Base-by-base conservation (phyloP, 164 flowering plant genomes). In the Umbilicus rupestris region DNA sequence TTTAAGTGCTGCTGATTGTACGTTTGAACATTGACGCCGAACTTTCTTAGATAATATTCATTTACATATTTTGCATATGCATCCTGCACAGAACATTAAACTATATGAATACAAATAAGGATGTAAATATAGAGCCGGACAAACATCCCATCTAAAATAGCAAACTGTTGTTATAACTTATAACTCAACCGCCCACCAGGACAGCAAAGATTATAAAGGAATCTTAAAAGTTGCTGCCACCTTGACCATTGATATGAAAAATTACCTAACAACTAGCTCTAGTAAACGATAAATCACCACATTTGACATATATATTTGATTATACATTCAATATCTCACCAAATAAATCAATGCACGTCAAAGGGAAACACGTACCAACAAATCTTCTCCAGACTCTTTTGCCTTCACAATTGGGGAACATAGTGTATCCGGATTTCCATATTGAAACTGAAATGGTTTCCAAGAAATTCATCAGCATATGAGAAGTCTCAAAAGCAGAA, bases 401-500 rank as follows among this genome's bases (percentile, higher is more conserved):
- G 99, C 96, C 80, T 90, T 74, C 71, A 85, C 81, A 55, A 94
- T 82, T 42, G 97, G 96, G 70, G 74, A 33, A 72, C 99, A 94
- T 46, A 91, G 74, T 57, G n/a, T 57, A 77, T 94, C 97, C 67
- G 99, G 99, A 76, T 87, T 89, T 44, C 99, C 99, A 80, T 94
- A 94, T 73, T 91, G 99, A 74, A 94, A 81, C 99, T 94, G 92
- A 64, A 81, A 1, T 42, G 35, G 30, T 19, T 33, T 71, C 58
- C 16, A 33, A 22, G 33, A 7, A 12, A n/a, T 16, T 19, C 15
- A 62, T 62, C 11, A 58, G 33, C 63, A 58, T 45, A 15, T 15
- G 49, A 24, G 28, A 20, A 9, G 22, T 11, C 8, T 26, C 5
- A 20, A 50, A 22, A 22, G 7, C 17, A 50, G 28, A 50, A 50